Conservation (phyloP, 2,329 filamentous ascomycete genomes). For the Aspergillus felis region DNA sequence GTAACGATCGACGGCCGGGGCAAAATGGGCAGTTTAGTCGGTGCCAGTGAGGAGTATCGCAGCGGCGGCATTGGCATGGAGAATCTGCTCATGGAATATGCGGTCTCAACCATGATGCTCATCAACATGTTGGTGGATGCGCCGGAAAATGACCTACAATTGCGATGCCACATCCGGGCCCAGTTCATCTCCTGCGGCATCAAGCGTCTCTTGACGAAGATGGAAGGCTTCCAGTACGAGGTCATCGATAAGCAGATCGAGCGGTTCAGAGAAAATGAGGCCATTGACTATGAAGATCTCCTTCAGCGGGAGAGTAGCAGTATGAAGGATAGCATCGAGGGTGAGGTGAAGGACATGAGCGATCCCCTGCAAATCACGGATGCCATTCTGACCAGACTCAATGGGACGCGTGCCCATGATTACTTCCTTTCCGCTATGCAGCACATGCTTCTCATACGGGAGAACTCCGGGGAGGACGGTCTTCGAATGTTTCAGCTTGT, state of each 20-base stretch:
- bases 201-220: slow-evolving; percentile 89
- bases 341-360: slow-evolving; percentile 83
- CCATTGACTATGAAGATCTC: slow-evolving; percentile 97
- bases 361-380: slow-evolving; percentile 92
- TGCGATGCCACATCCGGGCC: slow-evolving; percentile 89
- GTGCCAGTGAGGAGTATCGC: slow-evolving; percentile 91
- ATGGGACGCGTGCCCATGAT: slow-evolving; percentile 81
- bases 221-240: slow-evolving; percentile 98
- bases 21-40: slow-evolving; percentile 97
- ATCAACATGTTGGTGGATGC: slow-evolving; percentile 97
- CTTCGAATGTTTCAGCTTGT: slow-evolving; percentile 96
- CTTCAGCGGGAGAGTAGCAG: slow-evolving; percentile 87
- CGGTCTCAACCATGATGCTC: slow-evolving; percentile 87
- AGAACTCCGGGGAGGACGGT: slow-evolving; percentile 87
- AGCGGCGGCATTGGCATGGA: slow-evolving; percentile 98
- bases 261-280: slow-evolving; percentile 86
- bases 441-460: slow-evolving; percentile 85
- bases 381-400: slow-evolving; percentile 80
- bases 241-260: slow-evolving; percentile 98
- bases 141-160: slow-evolving; percentile 79
- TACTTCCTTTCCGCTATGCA: slow-evolving; percentile 96
- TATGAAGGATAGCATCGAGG: slow-evolving; percentile 81
- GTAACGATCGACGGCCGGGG: slow-evolving; percentile 94
- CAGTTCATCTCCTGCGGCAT: slow-evolving; percentile 96
- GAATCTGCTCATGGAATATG: slow-evolving; percentile 98